A percentile compares a stretch with the other conserved stretches of the same genome.
Conservation (phyloP, 176 grass and related monocot species). For the Juncus effusus region DNA sequence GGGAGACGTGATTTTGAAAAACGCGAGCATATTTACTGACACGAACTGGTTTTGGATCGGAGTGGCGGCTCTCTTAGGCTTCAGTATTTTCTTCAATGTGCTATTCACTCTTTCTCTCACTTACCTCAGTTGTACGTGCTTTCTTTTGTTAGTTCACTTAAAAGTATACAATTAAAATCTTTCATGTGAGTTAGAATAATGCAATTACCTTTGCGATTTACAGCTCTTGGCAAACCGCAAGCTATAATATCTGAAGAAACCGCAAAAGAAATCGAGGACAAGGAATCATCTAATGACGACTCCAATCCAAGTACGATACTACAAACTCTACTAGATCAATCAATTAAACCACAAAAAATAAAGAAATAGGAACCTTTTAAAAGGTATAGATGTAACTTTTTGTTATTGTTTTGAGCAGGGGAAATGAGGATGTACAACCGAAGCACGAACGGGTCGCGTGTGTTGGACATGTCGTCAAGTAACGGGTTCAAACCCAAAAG, state of each 20-base stretch:
- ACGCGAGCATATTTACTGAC: slow-evolving; percentile 62
- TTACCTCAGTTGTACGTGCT: slow-evolving; percentile 82
- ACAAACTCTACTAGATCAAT: slow-evolving; percentile 40
- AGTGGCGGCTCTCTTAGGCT: slow-evolving; percentile 69
- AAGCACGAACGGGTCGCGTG: slow-evolving; percentile 33
- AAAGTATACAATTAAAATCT: background rate
- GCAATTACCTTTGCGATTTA: slow-evolving; percentile 2
- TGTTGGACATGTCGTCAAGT: slow-evolving; percentile 46
- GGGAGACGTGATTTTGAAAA: slow-evolving; percentile 55
- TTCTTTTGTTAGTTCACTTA: background rate
- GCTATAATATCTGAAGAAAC: slow-evolving; percentile 97
- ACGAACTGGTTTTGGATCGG: slow-evolving; percentile 98
- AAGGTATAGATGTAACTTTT: slow-evolving; percentile 17
- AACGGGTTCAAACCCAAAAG: slow-evolving; percentile 57
- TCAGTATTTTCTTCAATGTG: slow-evolving; percentile 93
- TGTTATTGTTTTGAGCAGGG: slow-evolving; percentile 35
- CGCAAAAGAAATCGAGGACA: slow-evolving; percentile 58
- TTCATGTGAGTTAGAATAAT: background rate
- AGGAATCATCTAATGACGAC: background rate
- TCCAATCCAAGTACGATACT: slow-evolving; percentile 14
- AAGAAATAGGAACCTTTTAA: slow-evolving; percentile 13
- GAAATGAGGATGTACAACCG: slow-evolving; percentile 50
- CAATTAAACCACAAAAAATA: slow-evolving; percentile 18
- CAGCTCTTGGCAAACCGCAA: slow-evolving; percentile 91
- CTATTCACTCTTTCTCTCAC: slow-evolving; percentile 83